phyloP scores from a whole-genome alignment of 139 green algal genomes.

The Volvox reticuliferus region DNA sequence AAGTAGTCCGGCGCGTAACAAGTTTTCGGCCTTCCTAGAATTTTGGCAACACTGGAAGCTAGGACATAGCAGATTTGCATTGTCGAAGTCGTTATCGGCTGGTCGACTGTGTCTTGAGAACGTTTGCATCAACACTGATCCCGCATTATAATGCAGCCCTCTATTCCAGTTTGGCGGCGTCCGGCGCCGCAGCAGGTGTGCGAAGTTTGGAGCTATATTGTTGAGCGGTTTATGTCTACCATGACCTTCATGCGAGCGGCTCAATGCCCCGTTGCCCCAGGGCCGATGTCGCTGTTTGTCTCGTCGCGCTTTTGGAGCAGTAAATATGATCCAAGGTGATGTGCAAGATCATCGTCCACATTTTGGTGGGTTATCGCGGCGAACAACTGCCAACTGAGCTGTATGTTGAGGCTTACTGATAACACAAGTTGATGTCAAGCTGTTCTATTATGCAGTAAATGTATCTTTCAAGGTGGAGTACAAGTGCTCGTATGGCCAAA shows the following conservation, averaged over 20 bases:
- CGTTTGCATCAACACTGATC: neutral
- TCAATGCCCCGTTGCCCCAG: neutral
- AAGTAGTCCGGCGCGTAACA: neutral
- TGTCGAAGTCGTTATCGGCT: neutral
- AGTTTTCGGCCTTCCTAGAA: neutral
- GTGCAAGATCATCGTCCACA: neutral
- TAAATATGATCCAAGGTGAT: neutral
- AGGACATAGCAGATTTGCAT: neutral
- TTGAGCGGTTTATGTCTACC: neutral
- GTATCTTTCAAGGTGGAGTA: constrained; percentile 28
- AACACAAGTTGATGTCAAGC: neutral
- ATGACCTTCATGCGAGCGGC: neutral
- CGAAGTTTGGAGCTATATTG: neutral
- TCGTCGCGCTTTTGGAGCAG: neutral
- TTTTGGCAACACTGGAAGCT: neutral
- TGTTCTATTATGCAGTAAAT: neutral
- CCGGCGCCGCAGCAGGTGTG: neutral
- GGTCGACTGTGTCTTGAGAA: neutral
- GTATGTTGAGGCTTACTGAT: neutral
- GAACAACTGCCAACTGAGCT: neutral
- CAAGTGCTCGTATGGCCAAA: neutral
- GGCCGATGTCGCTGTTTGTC: neutral
- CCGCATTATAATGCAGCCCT: neutral
- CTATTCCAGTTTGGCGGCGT: neutral
- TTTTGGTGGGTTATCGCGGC: neutral